Evolutionary conservation across 371 early-diverging fungal species (phyloP).

Genomic region (Mortierella sp.): DNA sequence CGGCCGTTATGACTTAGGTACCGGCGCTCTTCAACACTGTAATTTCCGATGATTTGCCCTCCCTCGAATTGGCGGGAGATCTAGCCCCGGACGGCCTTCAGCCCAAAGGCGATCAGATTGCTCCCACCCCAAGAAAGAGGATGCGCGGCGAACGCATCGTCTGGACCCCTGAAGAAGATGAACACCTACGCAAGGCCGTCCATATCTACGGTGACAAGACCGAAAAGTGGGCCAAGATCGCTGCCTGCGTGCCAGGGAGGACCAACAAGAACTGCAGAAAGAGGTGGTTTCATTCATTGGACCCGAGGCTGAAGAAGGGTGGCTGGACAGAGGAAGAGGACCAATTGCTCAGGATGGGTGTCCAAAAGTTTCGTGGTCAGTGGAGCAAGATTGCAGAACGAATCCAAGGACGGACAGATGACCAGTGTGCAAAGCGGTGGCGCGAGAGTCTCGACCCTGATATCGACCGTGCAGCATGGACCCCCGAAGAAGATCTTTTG

Average conservation of each 20-base stretch:
- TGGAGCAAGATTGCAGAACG: slow-evolving; percentile 86
- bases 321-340: slow-evolving; percentile 87
- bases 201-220: slow-evolving; percentile 81
- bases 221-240: slow-evolving; percentile 86
- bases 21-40: slow-evolving; percentile 27
- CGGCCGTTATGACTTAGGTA: slow-evolving; percentile 23
- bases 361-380: slow-evolving; percentile 72
- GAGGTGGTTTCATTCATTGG: slow-evolving; percentile 85
- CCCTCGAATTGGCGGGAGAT: slow-evolving; percentile 33
- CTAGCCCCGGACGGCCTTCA: slow-evolving; percentile 18
- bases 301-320: slow-evolving; percentile 80
- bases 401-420: slow-evolving; percentile 83
- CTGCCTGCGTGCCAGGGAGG: slow-evolving; percentile 81
- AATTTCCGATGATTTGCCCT: slow-evolving; percentile 30
- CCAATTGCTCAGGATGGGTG: slow-evolving; percentile 72
- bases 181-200: slow-evolving; percentile 73
- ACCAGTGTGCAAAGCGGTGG: slow-evolving; percentile 88
- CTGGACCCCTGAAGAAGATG: slow-evolving; percentile 85
- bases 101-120: slow-evolving; percentile 10
- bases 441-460: slow-evolving; percentile 81
- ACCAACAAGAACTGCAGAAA: slow-evolving; percentile 87
- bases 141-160: slow-evolving; percentile 46
- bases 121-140: slow-evolving; percentile 45
- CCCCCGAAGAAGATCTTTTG: slow-evolving; percentile 74
- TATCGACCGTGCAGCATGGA: slow-evolving; percentile 84